Conservation (phyloP, 2,329 filamentous ascomycete genomes). For the Neonectria sp. region DNA sequence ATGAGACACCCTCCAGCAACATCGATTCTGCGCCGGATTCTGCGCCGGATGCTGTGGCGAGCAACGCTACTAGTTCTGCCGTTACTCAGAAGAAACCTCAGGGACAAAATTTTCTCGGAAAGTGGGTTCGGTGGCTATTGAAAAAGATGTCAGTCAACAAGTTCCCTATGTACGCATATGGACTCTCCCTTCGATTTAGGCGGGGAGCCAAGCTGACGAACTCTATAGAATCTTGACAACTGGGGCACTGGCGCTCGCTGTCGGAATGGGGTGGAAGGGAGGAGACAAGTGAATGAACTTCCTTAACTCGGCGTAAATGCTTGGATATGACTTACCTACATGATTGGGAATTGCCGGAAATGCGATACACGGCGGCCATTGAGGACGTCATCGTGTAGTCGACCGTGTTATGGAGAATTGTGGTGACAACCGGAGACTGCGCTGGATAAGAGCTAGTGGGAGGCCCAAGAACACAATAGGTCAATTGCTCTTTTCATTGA, state of each 20-base stretch:
- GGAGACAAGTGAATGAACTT: constrained; percentile 33
- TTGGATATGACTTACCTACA: constrained; percentile 26
- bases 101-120: background rate
- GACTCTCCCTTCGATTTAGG: background rate
- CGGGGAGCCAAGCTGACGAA: constrained; percentile 24
- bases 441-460: background rate
- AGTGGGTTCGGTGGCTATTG: constrained; percentile 5
- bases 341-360: constrained; percentile 16
- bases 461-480: background rate
- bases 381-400: background rate
- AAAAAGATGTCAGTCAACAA: constrained; percentile 18
- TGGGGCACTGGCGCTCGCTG: constrained; percentile 43
- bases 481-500: background rate
- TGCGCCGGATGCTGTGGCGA: background rate
- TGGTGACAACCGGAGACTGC: background rate
- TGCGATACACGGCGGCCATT: background rate
- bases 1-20: constrained; percentile 6
- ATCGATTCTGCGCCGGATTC: constrained; percentile 3
- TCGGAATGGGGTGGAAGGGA: constrained; percentile 47
- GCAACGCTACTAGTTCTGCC: background rate
- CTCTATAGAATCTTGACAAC: constrained; percentile 42
- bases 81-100: background rate
- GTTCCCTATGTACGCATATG: constrained; percentile 39
- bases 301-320: background rate
- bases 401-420: background rate